These are phyloP conservation scores for Leptomonas pyrrhocoris DNA, from an alignment of 208 protist genomes.

Conservation along the genomic window DNA sequence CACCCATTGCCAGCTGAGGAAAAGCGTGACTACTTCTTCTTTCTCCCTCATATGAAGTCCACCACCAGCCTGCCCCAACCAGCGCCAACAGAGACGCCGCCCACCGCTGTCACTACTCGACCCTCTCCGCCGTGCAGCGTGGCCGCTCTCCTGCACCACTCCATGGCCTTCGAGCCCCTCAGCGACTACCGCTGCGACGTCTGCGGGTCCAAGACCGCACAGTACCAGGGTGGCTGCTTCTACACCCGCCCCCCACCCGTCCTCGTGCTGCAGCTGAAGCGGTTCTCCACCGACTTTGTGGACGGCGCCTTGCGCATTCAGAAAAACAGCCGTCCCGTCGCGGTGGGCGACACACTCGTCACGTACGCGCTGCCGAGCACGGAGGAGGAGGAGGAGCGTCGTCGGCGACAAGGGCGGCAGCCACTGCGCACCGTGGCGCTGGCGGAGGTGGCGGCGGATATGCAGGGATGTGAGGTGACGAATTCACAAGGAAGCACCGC, in stretches of 20 bases:
- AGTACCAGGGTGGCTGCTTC: slow-evolving; percentile 74
- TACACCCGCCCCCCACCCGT: slow-evolving; percentile 52
- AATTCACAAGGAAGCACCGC: background rate
- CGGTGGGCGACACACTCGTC: slow-evolving; percentile 29
- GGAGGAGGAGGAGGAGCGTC: slow-evolving; percentile 23
- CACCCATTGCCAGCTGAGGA: too few relatives aligned
- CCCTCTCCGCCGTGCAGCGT: slow-evolving; percentile 23
- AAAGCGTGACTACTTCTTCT: background rate
- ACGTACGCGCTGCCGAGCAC: slow-evolving; percentile 28
- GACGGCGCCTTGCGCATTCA: slow-evolving; percentile 31
- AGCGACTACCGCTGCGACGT: slow-evolving; percentile 73
- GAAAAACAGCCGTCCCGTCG: slow-evolving; percentile 29
- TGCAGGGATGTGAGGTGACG: background rate
- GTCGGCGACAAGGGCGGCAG: background rate
- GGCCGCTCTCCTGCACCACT: slow-evolving; percentile 40
- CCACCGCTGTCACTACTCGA: too few relatives aligned
- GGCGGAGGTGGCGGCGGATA: slow-evolving; percentile 2
- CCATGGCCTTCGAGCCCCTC: slow-evolving; percentile 54
- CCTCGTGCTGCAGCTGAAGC: slow-evolving; percentile 78
- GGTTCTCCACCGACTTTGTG: slow-evolving; percentile 60
- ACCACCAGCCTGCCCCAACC: background rate
- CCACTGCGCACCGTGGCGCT: slow-evolving; percentile 10
- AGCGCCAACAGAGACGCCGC: background rate
- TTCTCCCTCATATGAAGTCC: background rate
- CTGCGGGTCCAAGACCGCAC: slow-evolving; percentile 39